Evolutionary conservation across 2,329 filamentous ascomycete genomes (phyloP), one percentile per base, ranked within the genome.

Genomic region (Didymella pomorum): DNA sequence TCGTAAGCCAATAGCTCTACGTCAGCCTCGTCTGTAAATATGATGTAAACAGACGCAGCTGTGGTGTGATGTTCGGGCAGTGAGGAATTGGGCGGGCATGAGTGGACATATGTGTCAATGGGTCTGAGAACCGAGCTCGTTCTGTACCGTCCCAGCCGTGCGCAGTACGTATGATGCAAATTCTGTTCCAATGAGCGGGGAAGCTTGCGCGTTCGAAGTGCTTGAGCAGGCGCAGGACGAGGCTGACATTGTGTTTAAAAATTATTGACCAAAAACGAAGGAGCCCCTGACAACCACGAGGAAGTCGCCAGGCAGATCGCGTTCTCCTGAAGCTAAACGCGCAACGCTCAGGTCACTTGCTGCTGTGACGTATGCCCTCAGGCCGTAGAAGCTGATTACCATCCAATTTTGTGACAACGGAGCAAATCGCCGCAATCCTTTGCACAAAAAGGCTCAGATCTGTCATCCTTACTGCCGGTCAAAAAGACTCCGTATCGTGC

Each of bases 41-140:
- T 54, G 44, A 58, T 53, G 49, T 53, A 50, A 58, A 31, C 25
- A 23, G 31, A 12, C 49, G 46, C 45, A 42, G 26, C 23, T 50
- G 41, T 50, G 39, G 50, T 53, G 31, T 50, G 45, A 46, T 53
- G 16, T 11, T 41, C n/a, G 18, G 39, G 33, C 16, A 14, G 25
- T 42, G n/a, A 35, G 23, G 12, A 28, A 20, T 21, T 20, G 25
- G 39, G 12, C 31, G 18, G 35, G 11, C 8, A n/a, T 25, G 7
- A 26, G 28, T 12, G 25, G 25, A 21, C 5, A 16, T 29, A 12
- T 35, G 28, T 58, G 16, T 39, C 21, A 29, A 16, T 11, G 14
- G 20, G 29, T 7, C 29, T 16, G 18, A n/a, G 7, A 41, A 11
- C 12, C 35, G 20, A 48, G 25, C 23, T 5, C 20, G 23, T 20